Percentiles rank a stretch among this genome's conserved stretches.
phyloP scores from a whole-genome alignment of 805 yeast species.

The Wickerhamiella siamensis region DNA sequence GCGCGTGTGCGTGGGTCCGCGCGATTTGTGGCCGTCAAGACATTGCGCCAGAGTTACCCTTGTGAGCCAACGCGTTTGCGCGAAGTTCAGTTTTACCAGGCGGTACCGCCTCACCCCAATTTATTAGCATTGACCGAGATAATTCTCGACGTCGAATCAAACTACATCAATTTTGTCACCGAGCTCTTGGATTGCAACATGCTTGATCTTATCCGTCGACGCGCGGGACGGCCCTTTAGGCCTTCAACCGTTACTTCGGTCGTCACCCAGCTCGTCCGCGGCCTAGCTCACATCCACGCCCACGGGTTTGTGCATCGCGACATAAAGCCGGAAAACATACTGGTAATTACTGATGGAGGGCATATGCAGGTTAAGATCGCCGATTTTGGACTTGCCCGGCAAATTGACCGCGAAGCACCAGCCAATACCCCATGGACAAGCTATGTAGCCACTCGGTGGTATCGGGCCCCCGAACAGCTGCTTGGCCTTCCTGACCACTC shows the following conservation, averaged over 20 bases:
- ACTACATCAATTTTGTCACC: slow-evolving; percentile 68
- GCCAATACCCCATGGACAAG: slow-evolving; percentile 50
- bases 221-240: slow-evolving; percentile 41
- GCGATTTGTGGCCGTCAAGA: slow-evolving; percentile 58
- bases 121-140: slow-evolving; percentile 65
- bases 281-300: slow-evolving; percentile 67
- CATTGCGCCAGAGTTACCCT: slow-evolving; percentile 47
- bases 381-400: slow-evolving; percentile 87
- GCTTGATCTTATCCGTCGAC: slow-evolving; percentile 56
- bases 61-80: slow-evolving; percentile 37
- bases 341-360: slow-evolving; percentile 33
- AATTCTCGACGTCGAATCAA: slow-evolving; percentile 50
- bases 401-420: slow-evolving; percentile 31
- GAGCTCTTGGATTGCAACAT: slow-evolving; percentile 76
- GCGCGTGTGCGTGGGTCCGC: slow-evolving; percentile 17
- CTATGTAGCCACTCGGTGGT: slow-evolving; percentile 94
- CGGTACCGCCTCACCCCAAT: slow-evolving; percentile 56
- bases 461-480: slow-evolving; percentile 82
- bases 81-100: slow-evolving; percentile 24
- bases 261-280: slow-evolving; percentile 56
- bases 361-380: slow-evolving; percentile 64
- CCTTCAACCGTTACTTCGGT: slow-evolving; percentile 35
- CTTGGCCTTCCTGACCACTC: slow-evolving; percentile 40
- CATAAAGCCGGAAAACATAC: slow-evolving; percentile 83
- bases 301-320: slow-evolving; percentile 70